phyloP scores from a whole-genome alignment of 163 green algal species.

The Scenedesmus sp. region DNA sequence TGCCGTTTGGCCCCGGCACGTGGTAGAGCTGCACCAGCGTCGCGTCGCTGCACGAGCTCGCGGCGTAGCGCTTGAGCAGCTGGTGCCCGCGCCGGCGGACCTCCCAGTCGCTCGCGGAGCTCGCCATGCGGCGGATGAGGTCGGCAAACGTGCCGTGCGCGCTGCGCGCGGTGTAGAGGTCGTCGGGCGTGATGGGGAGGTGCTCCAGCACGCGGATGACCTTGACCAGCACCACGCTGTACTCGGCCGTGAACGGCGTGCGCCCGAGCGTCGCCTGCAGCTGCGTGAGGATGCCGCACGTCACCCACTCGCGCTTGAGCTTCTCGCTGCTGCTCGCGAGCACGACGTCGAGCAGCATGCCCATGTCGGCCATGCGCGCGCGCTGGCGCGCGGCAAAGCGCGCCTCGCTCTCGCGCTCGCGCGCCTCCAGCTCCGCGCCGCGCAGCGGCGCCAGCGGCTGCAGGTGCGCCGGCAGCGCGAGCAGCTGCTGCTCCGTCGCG shows the following conservation, averaged over 20 bases:
- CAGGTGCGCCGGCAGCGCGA: constrained; percentile 27
- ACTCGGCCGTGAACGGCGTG: constrained; percentile 48
- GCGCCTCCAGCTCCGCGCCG: constrained; percentile 28
- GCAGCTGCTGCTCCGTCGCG: constrained; percentile 5
- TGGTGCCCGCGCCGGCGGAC: constrained; percentile 42
- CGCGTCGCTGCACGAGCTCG: constrained; percentile 30
- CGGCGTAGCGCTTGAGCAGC: constrained; percentile 45
- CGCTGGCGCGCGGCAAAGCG: constrained; percentile 72
- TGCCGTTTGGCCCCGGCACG: constrained; percentile 21
- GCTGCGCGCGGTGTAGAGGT: constrained; percentile 72
- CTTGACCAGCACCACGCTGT: constrained; percentile 77
- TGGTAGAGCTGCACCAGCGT: constrained; percentile 37
- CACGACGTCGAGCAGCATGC: constrained; percentile 87
- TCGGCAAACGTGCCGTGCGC: constrained; percentile 85
- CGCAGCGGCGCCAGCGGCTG: constrained; percentile 24
- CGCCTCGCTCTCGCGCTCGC: constrained; percentile 35
- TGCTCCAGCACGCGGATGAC: constrained; percentile 68
- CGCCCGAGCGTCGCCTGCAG: constrained; percentile 73
- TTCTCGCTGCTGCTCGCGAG: constrained; percentile 71
- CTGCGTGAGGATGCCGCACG: constrained; percentile 82
- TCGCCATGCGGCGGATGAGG: constrained; percentile 62
- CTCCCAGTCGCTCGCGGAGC: constrained; percentile 41
- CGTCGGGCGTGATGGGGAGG: constrained; percentile 75
- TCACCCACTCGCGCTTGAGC: constrained; percentile 74
- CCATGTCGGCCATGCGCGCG: constrained; percentile 86